phyloP scores from a whole-genome alignment of 805 yeast genomes.

The Cyberlindnera sargentensis region DNA sequence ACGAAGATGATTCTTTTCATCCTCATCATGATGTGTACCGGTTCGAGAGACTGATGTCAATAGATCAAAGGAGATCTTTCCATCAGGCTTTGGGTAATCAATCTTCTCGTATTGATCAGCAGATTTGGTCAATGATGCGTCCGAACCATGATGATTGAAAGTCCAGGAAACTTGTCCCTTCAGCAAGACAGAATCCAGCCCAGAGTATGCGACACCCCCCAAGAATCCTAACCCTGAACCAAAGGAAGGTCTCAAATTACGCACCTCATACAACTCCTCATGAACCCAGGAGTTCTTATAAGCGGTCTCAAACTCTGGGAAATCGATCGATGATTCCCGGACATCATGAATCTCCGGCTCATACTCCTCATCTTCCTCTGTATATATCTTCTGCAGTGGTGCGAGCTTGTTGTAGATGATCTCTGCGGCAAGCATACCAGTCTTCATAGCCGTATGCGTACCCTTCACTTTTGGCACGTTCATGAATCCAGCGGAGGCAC shows the following conservation, averaged over 20 bases:
- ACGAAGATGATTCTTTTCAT: constrained; percentile 84
- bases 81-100: constrained; percentile 94
- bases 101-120: constrained; percentile 67
- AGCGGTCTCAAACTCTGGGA: constrained; percentile 54
- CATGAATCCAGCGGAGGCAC: constrained; percentile 94
- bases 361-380: constrained; percentile 35
- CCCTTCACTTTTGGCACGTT: constrained; percentile 98
- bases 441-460: constrained; percentile 94
- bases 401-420: constrained; percentile 52
- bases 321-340: constrained; percentile 37
- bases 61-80: constrained; percentile 84
- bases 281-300: constrained; percentile 78
- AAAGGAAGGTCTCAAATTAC: constrained; percentile 93
- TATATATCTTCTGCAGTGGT: constrained; percentile 32
- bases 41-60: constrained; percentile 94
- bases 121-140: constrained; percentile 60
- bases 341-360: constrained; percentile 35
- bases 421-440: constrained; percentile 95
- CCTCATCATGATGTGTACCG: constrained; percentile 93
- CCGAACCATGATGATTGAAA: constrained; percentile 59
- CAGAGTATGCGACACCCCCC: constrained; percentile 83
- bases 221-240: constrained; percentile 63
- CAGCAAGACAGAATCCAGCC: constrained; percentile 71
- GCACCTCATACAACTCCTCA: constrained; percentile 74
- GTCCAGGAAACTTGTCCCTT: constrained; percentile 89